Base-by-base conservation (phyloP, 768 basidiomycete species). In the Lyophyllum decastes region DNA sequence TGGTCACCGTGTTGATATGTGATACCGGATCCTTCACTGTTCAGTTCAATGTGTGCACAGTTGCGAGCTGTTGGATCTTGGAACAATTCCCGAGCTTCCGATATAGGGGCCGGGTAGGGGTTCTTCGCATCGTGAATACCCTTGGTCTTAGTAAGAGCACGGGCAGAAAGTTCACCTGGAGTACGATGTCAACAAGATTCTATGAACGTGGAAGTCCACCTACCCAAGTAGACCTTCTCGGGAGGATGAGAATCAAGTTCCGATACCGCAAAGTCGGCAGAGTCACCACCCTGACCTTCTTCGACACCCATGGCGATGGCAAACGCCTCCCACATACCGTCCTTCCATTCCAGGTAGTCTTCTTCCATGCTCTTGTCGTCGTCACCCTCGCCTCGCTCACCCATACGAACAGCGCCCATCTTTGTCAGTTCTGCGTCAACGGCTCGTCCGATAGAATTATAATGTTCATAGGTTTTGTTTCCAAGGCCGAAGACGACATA, bases 301-400 rank as follows among this genome's bases (percentile, higher is more conserved):
- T 98, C 95, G 50, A 97, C 94, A 52, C 83, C 82, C 82, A 98
- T 83, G 21, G 83, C 83, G 54, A 79, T 71, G n/a, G 94, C 82
- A 59, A 98, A 92, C 4, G 87, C 86, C 17, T 90, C 88, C 92
- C 95, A 98, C 95, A 98, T 95, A 64, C 81, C 83, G 68, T 99
- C 96, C 73, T 98, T 99, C 96, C 96, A 99, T 66, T 93, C 95
- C 12, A 99, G 84, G 71, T 98, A 99, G 73, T 99, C 96, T 77
- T 99, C 96, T 72, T 99, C 96, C 95, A 99, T 98, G 69, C 91
- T 94, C 80, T 97, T 97, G 75, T 99, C 97, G 68, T 99, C 96
- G 68, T 99, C 97, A 61, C 96, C 96, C 73, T 98, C 95, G 10
- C 96, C 96, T 38, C 89, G 81, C 70, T 89, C 88, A 43, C 95